A percentile compares a stretch with the other conserved stretches of the same genome.
These are phyloP conservation scores for Botrytis sinoallii DNA, from an alignment of 2,329 filamentous ascomycete genomes.

Conservation along the genomic window DNA sequence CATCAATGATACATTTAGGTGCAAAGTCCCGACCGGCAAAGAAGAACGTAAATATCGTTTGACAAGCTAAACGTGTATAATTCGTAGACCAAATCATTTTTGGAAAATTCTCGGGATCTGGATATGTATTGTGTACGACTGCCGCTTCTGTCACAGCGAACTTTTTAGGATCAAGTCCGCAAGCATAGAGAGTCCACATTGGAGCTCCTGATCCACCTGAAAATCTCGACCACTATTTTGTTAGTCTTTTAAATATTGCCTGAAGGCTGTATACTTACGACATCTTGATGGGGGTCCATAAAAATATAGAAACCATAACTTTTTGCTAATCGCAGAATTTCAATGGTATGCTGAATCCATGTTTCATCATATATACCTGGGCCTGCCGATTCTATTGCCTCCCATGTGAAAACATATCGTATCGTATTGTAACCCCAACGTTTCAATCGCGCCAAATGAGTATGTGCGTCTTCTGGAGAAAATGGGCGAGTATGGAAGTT, in stretches of 20 bases:
- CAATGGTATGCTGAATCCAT: conserved; percentile 88
- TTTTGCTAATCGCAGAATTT: conserved; percentile 78
- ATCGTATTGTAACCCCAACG: conserved; percentile 95
- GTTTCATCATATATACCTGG: conserved; percentile 91
- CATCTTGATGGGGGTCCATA: conserved; percentile 98
- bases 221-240: conserved; percentile 75
- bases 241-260: conserved; percentile 21
- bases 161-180: conserved; percentile 79
- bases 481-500: conserved; percentile 89
- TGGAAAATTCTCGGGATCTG: conserved; percentile 79
- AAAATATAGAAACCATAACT: conserved; percentile 93
- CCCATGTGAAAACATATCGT: conserved; percentile 97
- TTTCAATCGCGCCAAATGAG: conserved; percentile 81
- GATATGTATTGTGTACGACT: conserved; percentile 91
- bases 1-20: conserved; percentile 92
- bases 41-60: conserved; percentile 92
- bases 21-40: conserved; percentile 89
- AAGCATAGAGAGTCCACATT: conserved; percentile 96
- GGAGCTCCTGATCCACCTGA: conserved; percentile 93
- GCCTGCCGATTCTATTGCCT: conserved; percentile 91
- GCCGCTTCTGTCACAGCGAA: conserved; percentile 88
- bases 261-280: conserved; percentile 55
- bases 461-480: conserved; percentile 73
- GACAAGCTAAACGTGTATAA: conserved; percentile 81
- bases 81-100: conserved; percentile 99